Base-by-base conservation (phyloP, 2,329 filamentous ascomycete genomes). In the Neofusicoccum sp. region DNA sequence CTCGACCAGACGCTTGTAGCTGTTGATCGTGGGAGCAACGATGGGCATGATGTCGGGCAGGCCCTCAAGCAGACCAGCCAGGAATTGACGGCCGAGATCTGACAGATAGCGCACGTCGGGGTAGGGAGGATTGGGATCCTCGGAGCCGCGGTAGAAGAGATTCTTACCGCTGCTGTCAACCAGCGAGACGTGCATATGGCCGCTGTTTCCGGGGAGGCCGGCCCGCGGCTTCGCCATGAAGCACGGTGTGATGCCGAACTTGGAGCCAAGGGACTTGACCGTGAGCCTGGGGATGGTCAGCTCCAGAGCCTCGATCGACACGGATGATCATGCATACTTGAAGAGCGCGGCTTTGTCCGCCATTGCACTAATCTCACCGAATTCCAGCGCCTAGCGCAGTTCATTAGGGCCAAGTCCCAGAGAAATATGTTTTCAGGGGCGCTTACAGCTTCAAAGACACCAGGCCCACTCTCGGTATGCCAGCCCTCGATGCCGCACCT, bases 211-310 rank as follows among this genome's bases (percentile, higher is more conserved):
- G 0, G 95, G 95, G 0, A 98, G 80, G 0, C 93, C 92, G 69
- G 96, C 85, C 66, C 90, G 87, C 2, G 95, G 95, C 76, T 99
- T 99, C 14, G 95, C 95, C 95, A 99, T 99, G 80, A 99, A 99
- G 76, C 91, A 96, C 0, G 95, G 95, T 0, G 91, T 96, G 71
- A 99, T 96, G 66, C 91, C 91, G 73, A 92, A 90, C 71, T 91
- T 89, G 61, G 86, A 89, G 45, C 90, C 91, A 40, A 96, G 85
- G 8, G 91, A 92, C 78, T 96, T 97, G 65, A 96, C 92, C n/a
- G 60, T 62, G 6, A 60, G 43, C 82, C 99, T 99, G 86, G 98
- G 98, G 38, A 98, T 79, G 28, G 87, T 88, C 28, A 93, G 92
- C 66, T 89, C 88, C 98, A 93, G 1, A 93, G 93, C 91, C 97